Base-by-base conservation (phyloP, 1,284 basidiomycete species). In the Apiotrichum sp. region DNA sequence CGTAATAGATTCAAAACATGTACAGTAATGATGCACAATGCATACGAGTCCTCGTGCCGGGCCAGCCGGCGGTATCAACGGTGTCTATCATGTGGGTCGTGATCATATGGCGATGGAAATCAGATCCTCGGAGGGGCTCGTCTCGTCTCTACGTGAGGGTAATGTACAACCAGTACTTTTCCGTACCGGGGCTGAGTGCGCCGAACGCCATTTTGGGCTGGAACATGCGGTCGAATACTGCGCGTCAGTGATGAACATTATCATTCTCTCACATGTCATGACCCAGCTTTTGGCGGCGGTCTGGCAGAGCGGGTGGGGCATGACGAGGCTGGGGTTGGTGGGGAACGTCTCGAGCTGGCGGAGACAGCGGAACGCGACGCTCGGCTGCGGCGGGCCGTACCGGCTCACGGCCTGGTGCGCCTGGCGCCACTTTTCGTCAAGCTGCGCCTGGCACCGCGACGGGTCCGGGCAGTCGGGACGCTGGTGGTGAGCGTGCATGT, bases 141-240 rank as follows among this genome's bases (percentile, higher is more conserved):
- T 22, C 22, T 22, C 22, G 22, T 22, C 22, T 22, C 34, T 39
- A 39, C 36, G 47, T 46, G 32, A 61, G 45, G 31, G 67, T 62
- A 29, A 69, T 67, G 49, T 56, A 65, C 43, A 69, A 55, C 67
- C 67, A 69, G 56, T 69, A 69, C 65, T 74, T 74, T 43, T 73
- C 70, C 2, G 72, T 74, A 4, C 72, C 72, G 8, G 72, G 65
- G 43, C 57, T 66, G 7, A 61, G 47, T 3, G 62, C 57, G n/a
- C 61, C 62, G 10, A 60, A 57, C 3, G 66, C 61, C 42, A 68
- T 55, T 55, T 69, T 71, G 6, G 64, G 67, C 56, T 72, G 67
- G 72, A 93, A 93, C 90, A 93, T 93, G 50, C 90, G 79, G 72
- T 93, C 90, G 67, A 93, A 93, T 34, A 93, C 89, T 92, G 62